Evolutionary conservation across 1,139 yeast species (phyloP), one percentile per base, ranked within the genome.

Genomic region (Pichia sp.): DNA sequence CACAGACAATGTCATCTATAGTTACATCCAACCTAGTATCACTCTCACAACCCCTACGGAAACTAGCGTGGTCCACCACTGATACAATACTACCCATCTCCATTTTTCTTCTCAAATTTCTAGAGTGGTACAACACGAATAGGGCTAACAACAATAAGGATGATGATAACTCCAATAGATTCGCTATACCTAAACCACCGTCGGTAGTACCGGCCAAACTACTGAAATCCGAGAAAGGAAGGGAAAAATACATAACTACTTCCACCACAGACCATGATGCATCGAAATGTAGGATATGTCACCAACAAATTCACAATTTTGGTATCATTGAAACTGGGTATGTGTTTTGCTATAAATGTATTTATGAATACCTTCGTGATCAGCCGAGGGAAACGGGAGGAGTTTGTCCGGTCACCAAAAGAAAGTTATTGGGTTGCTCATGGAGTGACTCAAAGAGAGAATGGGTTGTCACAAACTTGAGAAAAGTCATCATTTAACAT

Each of bases 241-340:
- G 36, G 10, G 39, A 40, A 66, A 25, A 34, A 22, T 12, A 22
- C 7, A 27, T 28, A 8, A 17, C 34, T 17, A 28, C 30, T 9
- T 14, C 37, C 5, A 20, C 14, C 15, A 25, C 14, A 8, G 3
- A 13, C 6, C 18, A 25, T 15, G 27, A 25, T 15, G 14, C 27
- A 4, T 3, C 17, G 12, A 25, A 14, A 5, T 88, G 97, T 56
- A 87, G 93, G 0, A 56, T 88, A n/a, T 91, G 97, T 51, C 62
- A 70, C 22, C 62, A 73, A 10, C 66, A 60, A 14, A 70, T 87
- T 6, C 71, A 72, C 23, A 86, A 84, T 49, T 96, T 96, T 3
- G 87, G 96, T 0, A 74, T 83, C 6, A 74, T 88, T 29, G 97
- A 88, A 53, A 86, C 97, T 0, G 98, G 98, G 0, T 77, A 77